A percentile compares a stretch with the other conserved stretches of the same genome.
phyloP scores from a whole-genome alignment of 1,284 basidiomycete genomes.

The Gomphus bonarii region DNA sequence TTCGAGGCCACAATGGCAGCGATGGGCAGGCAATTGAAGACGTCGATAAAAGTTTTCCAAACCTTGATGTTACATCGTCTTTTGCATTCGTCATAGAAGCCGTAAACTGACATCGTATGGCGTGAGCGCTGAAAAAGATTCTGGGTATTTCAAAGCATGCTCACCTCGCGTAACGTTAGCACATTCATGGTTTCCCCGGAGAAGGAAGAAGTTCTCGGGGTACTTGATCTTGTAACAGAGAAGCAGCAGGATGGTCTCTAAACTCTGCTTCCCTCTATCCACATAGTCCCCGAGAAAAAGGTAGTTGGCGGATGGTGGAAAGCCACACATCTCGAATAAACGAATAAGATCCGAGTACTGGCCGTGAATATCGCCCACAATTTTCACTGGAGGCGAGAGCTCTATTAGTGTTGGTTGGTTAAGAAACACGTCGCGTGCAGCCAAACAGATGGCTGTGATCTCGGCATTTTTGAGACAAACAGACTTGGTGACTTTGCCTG shows the following conservation, averaged over 20 bases:
- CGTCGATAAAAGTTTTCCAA: slow-evolving; percentile 99
- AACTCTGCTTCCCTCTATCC: slow-evolving; percentile 95
- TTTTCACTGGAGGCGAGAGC: slow-evolving; percentile 96
- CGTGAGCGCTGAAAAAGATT: background rate
- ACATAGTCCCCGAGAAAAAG: slow-evolving; percentile 99
- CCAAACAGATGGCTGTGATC: slow-evolving; percentile 90
- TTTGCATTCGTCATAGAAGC: slow-evolving; percentile 99
- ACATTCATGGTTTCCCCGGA: slow-evolving; percentile 98
- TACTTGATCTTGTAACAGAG: slow-evolving; percentile 99
- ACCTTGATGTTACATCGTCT: slow-evolving; percentile 99
- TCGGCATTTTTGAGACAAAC: slow-evolving; percentile 95
- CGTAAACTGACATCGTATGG: slow-evolving; percentile 62
- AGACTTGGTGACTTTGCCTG: slow-evolving; percentile 95
- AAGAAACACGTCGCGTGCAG: slow-evolving; percentile 96
- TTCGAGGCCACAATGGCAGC: slow-evolving; percentile 98
- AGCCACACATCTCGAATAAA: slow-evolving; percentile 99
- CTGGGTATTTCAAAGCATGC: slow-evolving; percentile 17
- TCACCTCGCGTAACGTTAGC: slow-evolving; percentile 96
- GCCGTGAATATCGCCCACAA: slow-evolving; percentile 98
- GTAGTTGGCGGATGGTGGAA: slow-evolving; percentile 95
- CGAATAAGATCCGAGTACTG: slow-evolving; percentile 98
- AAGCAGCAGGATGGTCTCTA: slow-evolving; percentile 95
- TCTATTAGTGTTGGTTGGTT: slow-evolving; percentile 97
- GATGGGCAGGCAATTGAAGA: slow-evolving; percentile 98
- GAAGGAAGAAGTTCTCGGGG: slow-evolving; percentile 98